Percentiles rank a stretch among this genome's conserved stretches.
phyloP scores from a whole-genome alignment of 2,329 filamentous ascomycete genomes.

The Colletotrichum sp. region DNA sequence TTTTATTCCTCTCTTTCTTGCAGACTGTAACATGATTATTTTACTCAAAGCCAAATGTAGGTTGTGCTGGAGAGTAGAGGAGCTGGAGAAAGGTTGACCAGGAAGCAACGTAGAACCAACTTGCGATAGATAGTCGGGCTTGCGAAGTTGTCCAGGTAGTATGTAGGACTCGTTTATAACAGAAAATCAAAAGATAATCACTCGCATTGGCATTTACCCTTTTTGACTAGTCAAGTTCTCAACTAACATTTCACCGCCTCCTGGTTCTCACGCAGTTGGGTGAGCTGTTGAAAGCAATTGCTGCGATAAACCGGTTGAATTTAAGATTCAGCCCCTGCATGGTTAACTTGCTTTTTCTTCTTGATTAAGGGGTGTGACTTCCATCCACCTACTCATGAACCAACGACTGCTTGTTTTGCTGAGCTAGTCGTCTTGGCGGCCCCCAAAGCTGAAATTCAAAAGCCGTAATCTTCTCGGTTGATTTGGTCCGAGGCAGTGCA shows the following conservation, averaged over 20 bases:
- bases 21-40: not conserved
- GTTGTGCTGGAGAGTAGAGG: not conserved
- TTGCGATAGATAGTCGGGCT: not conserved
- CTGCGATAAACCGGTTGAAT: not conserved
- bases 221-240: not conserved
- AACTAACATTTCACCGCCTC: not conserved
- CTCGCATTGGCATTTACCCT: not conserved
- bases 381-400: not conserved
- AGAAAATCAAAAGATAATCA: not conserved
- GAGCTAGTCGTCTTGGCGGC: not conserved
- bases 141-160: not conserved
- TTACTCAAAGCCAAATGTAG: not conserved
- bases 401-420: not conserved
- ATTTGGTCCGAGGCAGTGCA: not conserved
- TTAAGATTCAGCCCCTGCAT: not conserved
- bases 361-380: not conserved
- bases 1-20: not conserved
- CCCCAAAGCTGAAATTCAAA: not conserved
- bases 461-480: not conserved
- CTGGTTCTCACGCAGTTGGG: rapidly evolving
- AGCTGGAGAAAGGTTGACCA: not conserved
- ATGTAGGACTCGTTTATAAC: not conserved
- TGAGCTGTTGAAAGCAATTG: not conserved
- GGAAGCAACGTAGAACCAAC: not conserved
- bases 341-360: not conserved